Percentiles rank a stretch among this genome's conserved stretches.
These are phyloP conservation scores for Blastobotrys americana DNA, from an alignment of 805 yeast species.

Conservation along the genomic window DNA sequence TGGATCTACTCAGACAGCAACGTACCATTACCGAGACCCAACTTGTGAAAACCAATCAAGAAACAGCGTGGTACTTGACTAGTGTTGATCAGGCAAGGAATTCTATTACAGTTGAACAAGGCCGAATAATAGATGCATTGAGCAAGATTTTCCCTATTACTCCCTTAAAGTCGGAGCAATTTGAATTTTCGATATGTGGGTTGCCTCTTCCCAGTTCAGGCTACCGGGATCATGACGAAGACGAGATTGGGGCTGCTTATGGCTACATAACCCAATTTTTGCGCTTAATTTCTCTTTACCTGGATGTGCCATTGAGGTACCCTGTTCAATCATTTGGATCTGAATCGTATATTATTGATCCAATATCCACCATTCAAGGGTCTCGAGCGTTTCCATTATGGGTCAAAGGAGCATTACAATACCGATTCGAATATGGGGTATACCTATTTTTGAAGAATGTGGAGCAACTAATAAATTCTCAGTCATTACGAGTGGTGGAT, in stretches of 20 bases:
- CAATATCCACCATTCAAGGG: conserved; percentile 37
- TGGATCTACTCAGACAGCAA: conserved; percentile 4
- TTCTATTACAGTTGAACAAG: conserved; percentile 13
- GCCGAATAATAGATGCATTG: conserved; percentile 27
- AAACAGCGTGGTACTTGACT: background rate
- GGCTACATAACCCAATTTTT: conserved; percentile 43
- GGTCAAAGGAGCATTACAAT: conserved; percentile 38
- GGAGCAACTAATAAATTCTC: conserved; percentile 37
- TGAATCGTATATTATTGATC: conserved; percentile 42
- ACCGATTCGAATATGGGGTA: conserved; percentile 46
- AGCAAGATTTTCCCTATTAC: conserved; percentile 20
- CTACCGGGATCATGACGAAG: conserved; percentile 29
- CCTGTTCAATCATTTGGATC: conserved; percentile 44
- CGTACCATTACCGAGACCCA: background rate
- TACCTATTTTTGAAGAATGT: conserved; percentile 41
- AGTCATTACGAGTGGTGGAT: conserved; percentile 29
- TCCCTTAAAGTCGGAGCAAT: conserved; percentile 10
- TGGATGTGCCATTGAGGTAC: conserved; percentile 42
- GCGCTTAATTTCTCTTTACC: conserved; percentile 34
- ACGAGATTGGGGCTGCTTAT: conserved; percentile 41
- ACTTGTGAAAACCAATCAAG: background rate
- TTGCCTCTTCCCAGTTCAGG: conserved; percentile 27
- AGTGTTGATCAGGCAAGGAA: background rate
- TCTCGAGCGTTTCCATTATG: conserved; percentile 42
- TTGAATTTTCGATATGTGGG: conserved; percentile 32